Base-by-base conservation (phyloP, 1,139 yeast species). In the Yamadazyma oceani region DNA sequence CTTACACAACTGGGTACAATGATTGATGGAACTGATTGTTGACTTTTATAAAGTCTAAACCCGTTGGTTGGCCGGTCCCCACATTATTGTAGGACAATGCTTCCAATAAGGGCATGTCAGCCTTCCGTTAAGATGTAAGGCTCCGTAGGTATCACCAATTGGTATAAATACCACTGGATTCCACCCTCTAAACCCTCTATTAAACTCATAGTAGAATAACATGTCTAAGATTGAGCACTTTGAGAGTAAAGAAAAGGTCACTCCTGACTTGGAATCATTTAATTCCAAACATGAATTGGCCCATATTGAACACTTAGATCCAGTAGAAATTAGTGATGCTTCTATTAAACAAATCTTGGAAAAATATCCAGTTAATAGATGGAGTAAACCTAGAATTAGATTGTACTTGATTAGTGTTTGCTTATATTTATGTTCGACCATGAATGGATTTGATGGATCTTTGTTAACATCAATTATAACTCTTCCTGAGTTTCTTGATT, bases 391-490 rank as follows among this genome's bases (percentile, higher is more conserved):
- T 24, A 21, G 41, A 27, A 31, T 37, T 8, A 31, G 36, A 31
- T 37, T 39, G 12, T 45, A 45, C 22, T 15, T 37, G 11, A 35
- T 36, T 17, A 47, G 55, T 38, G 25, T 40, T 6, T 38, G 48
- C 11, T 43, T 49, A n/a, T 53, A 53, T 30, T 41, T 50, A 5
- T 38, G 42, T 35, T 41, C 52, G 3, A 52, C 55, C 6, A 43
- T 40, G 41, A 44, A 43, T 40, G 57, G 57, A 5, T 53, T 40
- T 34, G 57, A 53, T 44, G 55, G 56, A 10, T 44, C 53, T 3
- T 41, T 51, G n/a, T 43, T 49, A 39, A 42, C 49, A 8, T 36
- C 49, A 15, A 51, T 53, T 26, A 46, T 48, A 22, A 52, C 55
- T 5, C 40, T 47, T 17, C 48, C 46, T 3, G 50, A 46, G 33